These are phyloP conservation scores for Lasiosphaeria ovina DNA, from an alignment of 495 filamentous ascomycete genomes.

Conservation along the genomic window DNA sequence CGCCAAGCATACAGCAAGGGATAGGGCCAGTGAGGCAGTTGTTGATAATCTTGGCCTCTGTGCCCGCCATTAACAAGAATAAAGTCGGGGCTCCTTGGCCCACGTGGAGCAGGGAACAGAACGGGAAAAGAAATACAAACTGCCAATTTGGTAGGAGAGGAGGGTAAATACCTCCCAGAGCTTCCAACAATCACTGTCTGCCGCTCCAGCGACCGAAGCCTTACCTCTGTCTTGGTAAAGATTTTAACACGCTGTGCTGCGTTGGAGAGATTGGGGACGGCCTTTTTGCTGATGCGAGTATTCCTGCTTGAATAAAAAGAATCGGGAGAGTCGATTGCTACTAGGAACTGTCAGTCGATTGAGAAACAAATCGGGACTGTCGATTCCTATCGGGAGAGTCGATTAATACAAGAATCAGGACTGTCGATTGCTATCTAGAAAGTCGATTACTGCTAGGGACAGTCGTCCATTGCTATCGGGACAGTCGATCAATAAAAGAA, in stretches of 20 bases:
- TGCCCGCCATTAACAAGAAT: background rate
- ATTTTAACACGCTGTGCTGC: background rate
- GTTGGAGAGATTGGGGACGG: background rate
- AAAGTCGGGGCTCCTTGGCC: background rate
- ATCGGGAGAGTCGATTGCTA: too few relatives aligned
- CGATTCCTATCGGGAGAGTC: too few relatives aligned
- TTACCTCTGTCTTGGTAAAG: background rate
- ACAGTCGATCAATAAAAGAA: too few relatives aligned
- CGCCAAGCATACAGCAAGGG: background rate
- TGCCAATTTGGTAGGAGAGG: background rate
- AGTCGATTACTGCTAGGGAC: too few relatives aligned
- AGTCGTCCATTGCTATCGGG: too few relatives aligned
- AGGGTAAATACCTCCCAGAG: background rate
- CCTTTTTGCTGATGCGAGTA: background rate
- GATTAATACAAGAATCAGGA: too few relatives aligned
- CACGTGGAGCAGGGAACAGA: background rate
- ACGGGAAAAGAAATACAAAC: background rate
- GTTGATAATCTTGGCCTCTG: background rate
- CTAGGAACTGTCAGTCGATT: too few relatives aligned
- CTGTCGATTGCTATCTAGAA: too few relatives aligned
- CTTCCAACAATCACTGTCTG: background rate
- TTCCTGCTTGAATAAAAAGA: background rate
- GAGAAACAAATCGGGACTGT: too few relatives aligned
- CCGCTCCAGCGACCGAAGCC: background rate
- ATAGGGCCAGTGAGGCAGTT: background rate